Conservation (phyloP, 495 filamentous ascomycete genomes). For the Penicillium parvum region DNA sequence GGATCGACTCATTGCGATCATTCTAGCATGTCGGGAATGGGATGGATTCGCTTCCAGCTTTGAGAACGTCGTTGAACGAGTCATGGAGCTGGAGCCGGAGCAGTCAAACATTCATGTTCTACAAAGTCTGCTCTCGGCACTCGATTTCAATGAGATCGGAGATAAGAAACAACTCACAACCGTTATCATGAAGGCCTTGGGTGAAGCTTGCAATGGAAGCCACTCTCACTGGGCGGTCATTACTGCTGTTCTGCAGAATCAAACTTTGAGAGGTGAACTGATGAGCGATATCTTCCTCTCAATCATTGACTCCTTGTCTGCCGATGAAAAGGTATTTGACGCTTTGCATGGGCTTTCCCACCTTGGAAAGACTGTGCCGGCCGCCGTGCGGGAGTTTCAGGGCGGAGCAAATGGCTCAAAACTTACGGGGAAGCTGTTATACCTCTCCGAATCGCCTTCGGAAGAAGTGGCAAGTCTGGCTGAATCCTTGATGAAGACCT, state of each 20-base stretch:
- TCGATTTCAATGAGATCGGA: slow-evolving; percentile 38
- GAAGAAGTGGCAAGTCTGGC: slow-evolving; percentile 52
- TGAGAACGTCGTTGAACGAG: slow-evolving; percentile 34
- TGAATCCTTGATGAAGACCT: slow-evolving; percentile 35
- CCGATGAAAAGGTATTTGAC: slow-evolving; percentile 27
- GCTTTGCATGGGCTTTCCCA: slow-evolving; percentile 39
- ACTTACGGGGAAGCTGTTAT: slow-evolving; percentile 52
- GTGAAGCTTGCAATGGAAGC: slow-evolving; percentile 37
- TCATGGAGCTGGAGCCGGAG: slow-evolving; percentile 36
- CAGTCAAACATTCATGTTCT: slow-evolving; percentile 37
- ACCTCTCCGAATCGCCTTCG: slow-evolving; percentile 51
- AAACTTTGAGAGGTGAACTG: slow-evolving; percentile 37
- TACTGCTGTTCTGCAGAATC: slow-evolving; percentile 42
- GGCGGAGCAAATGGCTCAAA: slow-evolving; percentile 45
- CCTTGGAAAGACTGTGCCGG: slow-evolving; percentile 34
- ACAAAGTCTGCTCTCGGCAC: slow-evolving; percentile 36
- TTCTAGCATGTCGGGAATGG: slow-evolving; percentile 39
- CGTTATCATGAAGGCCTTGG: slow-evolving; percentile 35
- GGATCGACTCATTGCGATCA: slow-evolving; percentile 38
- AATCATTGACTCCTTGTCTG: slow-evolving; percentile 35
- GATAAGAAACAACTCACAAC: slow-evolving; percentile 30
- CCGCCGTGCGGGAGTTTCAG: slow-evolving; percentile 36
- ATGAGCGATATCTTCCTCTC: slow-evolving; percentile 40
- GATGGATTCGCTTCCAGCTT: slow-evolving; percentile 38
- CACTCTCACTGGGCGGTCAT: slow-evolving; percentile 41